Evolutionary conservation across 2,329 filamentous ascomycete genomes (phyloP).

Genomic region (Sclerotinia spermophila): DNA sequence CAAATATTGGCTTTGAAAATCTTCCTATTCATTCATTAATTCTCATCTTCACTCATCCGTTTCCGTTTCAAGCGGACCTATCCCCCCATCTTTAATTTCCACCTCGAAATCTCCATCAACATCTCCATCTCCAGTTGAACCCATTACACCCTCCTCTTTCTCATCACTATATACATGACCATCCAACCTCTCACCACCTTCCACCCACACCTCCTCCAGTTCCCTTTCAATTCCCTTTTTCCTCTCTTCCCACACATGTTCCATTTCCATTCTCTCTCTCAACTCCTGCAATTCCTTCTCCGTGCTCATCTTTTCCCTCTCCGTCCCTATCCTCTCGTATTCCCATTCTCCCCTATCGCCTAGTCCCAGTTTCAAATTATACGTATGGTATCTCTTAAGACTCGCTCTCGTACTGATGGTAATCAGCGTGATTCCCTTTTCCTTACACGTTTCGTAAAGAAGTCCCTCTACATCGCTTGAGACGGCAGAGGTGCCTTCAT

Average conservation of each 20-base stretch:
- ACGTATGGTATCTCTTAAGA: conserved; percentile 93
- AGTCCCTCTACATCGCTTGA: conserved; percentile 92
- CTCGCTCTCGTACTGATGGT: conserved; percentile 94
- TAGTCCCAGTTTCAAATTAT: conserved; percentile 78
- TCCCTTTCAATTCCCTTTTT: conserved; percentile 79
- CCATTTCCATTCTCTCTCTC: conserved; percentile 72
- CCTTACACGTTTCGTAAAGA: conserved; percentile 89
- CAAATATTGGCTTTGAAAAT: background rate
- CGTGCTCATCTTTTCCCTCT: conserved; percentile 86
- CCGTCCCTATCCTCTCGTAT: conserved; percentile 89
- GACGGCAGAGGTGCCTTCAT: conserved; percentile 93
- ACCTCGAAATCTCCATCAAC: background rate
- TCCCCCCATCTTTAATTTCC: background rate
- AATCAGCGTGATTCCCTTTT: conserved; percentile 89
- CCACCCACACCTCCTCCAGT: conserved; percentile 48
- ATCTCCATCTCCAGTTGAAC: background rate
- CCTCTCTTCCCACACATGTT: conserved; percentile 78
- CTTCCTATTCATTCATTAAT: background rate
- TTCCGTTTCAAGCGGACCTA: background rate
- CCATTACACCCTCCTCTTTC: background rate
- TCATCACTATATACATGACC: conserved; percentile 21
- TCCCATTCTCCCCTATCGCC: conserved; percentile 83
- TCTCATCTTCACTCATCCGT: background rate
- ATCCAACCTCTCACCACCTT: conserved; percentile 31
- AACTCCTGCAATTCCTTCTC: conserved; percentile 88